These are phyloP conservation scores for Gracilaria vermiculophylla DNA, from an alignment of 23 red algal genomes.

Conservation along the genomic window DNA sequence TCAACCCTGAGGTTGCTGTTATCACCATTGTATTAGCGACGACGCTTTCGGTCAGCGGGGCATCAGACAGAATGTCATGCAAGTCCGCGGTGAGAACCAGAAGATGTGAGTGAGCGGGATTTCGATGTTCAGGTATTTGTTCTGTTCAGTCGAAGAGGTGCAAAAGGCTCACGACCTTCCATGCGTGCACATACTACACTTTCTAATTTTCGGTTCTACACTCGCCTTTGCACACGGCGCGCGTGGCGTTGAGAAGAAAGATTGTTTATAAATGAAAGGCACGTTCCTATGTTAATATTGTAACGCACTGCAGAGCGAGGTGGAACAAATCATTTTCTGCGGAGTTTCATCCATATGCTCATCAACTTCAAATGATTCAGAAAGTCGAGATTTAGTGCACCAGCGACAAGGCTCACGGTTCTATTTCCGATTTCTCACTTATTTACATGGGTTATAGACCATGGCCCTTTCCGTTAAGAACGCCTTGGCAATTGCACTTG, in stretches of 20 bases:
- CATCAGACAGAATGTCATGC: not conserved
- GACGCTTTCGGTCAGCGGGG: not conserved
- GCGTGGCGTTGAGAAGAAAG: not conserved
- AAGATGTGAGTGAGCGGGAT: not conserved
- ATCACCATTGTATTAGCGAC: not conserved
- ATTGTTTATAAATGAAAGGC: not conserved
- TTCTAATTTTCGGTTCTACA: not conserved
- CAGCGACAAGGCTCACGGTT: not conserved
- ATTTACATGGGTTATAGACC: conserved; percentile 10
- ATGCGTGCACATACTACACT: not conserved
- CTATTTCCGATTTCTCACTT: not conserved
- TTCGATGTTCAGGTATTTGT: not conserved
- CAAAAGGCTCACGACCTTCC: not conserved
- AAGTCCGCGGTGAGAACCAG: not conserved
- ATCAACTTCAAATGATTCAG: not conserved
- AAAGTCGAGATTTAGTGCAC: not conserved
- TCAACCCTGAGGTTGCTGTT: not conserved
- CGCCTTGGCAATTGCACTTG: not conserved
- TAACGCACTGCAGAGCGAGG: not conserved
- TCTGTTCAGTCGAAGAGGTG: conserved; percentile 2
- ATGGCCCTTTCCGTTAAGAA: not conserved
- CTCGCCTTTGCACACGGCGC: not conserved
- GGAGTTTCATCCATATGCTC: not conserved
- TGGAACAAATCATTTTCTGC: not conserved
- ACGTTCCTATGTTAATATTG: not conserved